Percentiles rank a stretch among this genome's conserved stretches.
These are phyloP conservation scores for Penicillium griseofulvum DNA, from an alignment of 2,329 filamentous ascomycete species.

Conservation along the genomic window DNA sequence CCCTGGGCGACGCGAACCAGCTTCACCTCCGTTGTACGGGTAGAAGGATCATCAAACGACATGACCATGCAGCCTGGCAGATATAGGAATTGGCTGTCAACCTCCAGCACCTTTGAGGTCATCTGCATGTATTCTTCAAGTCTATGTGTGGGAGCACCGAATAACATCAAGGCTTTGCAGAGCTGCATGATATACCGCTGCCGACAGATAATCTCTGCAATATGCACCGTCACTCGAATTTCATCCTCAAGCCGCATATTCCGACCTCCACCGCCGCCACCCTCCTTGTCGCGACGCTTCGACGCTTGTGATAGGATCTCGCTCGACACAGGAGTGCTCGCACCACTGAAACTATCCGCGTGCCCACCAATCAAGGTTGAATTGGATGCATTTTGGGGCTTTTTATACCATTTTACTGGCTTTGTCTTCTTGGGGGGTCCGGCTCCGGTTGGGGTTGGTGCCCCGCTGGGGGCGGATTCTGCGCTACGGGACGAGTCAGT, in stretches of 20 bases:
- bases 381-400: constrained; percentile 24
- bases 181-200: constrained; percentile 82
- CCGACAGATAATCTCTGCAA: constrained; percentile 68
- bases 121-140: constrained; percentile 86
- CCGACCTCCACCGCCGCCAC: background rate
- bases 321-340: constrained; percentile 30
- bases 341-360: constrained; percentile 23
- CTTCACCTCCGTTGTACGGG: constrained; percentile 46
- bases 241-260: constrained; percentile 43
- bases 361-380: constrained; percentile 23
- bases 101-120: constrained; percentile 79
- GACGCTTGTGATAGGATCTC: constrained; percentile 29
- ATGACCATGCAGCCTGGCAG: constrained; percentile 59
- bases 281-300: constrained; percentile 23
- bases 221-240: constrained; percentile 58
- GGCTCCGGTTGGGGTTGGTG: background rate
- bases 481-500: constrained; percentile 10
- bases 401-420: constrained; percentile 36
- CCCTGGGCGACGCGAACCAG: constrained; percentile 40
- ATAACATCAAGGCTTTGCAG: constrained; percentile 80
- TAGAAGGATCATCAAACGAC: constrained; percentile 58
- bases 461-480: constrained; percentile 6
- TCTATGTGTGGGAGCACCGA: constrained; percentile 87
- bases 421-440: constrained; percentile 18
- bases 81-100: constrained; percentile 85